A percentile compares a stretch with the other conserved stretches of the same genome.
These are phyloP conservation scores for Boletus tylopilopsis DNA, from an alignment of 768 basidiomycete species.

Conservation along the genomic window DNA sequence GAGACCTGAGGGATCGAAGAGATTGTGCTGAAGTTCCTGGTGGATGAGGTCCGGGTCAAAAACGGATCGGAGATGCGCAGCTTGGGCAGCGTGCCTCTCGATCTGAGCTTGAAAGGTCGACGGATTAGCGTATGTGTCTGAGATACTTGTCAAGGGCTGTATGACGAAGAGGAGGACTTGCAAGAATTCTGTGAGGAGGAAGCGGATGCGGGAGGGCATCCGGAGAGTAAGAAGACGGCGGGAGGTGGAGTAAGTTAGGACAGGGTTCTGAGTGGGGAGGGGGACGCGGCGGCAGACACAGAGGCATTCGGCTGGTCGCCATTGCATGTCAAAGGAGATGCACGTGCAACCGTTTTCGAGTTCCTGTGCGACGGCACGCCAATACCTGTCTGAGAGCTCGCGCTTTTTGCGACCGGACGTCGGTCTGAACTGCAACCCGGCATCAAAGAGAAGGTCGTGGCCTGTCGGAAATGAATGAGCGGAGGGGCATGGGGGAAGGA, in stretches of 20 bases:
- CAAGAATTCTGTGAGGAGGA: conserved; percentile 70
- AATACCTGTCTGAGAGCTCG: conserved; percentile 75
- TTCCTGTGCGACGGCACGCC: conserved; percentile 77
- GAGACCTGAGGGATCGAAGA: conserved; percentile 77
- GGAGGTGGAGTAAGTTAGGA: conserved; percentile 43
- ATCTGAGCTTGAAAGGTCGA: conserved; percentile 57
- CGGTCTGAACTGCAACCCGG: conserved; percentile 78
- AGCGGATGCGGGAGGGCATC: conserved; percentile 67
- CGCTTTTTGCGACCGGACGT: conserved; percentile 70
- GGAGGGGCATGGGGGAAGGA: not conserved
- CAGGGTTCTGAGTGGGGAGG: conserved; percentile 37
- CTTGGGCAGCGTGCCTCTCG: conserved; percentile 60
- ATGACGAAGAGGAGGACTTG: conserved; percentile 83
- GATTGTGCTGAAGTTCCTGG: conserved; percentile 71
- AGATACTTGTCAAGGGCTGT: conserved; percentile 66
- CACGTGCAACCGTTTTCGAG: conserved; percentile 82
- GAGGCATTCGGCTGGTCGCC: conserved; percentile 49
- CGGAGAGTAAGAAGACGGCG: conserved; percentile 53
- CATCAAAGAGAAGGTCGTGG: conserved; percentile 88
- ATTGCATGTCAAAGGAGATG: conserved; percentile 63
- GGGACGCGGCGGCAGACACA: conserved; percentile 53
- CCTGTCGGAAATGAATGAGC: conserved; percentile 40
- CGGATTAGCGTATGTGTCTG: conserved; percentile 58
- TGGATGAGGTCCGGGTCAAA: conserved; percentile 82
- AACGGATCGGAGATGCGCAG: conserved; percentile 62